Evolutionary conservation across 768 basidiomycete genomes (phyloP).

Genomic region (Mycena kentingensis): DNA sequence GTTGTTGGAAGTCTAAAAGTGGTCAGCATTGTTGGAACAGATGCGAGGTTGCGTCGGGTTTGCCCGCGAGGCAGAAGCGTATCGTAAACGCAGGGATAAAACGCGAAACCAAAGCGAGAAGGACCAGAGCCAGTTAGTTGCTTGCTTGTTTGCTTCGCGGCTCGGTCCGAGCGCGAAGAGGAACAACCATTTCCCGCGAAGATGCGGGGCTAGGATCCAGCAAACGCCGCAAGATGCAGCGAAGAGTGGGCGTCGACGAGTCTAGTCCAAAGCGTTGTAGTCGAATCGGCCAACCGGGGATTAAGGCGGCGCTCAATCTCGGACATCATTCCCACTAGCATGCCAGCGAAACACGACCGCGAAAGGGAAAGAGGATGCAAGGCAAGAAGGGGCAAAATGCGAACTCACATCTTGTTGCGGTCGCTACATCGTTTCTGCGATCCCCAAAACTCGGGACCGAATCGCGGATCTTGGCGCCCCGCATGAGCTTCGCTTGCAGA

Average conservation of each 20-base stretch:
- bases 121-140: too few relatives aligned
- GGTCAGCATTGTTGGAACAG: background rate
- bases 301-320: background rate
- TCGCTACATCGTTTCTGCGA: conserved; percentile 66
- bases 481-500: conserved; percentile 68
- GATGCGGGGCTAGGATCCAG: too few relatives aligned
- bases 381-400: conserved; percentile 3
- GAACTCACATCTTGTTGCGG: conserved; percentile 69
- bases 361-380: conserved; percentile 6
- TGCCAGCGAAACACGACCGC: background rate
- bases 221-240: too few relatives aligned
- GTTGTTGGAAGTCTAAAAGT: conserved; percentile 69
- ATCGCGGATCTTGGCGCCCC: conserved; percentile 66
- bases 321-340: background rate
- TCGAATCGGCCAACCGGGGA: background rate
- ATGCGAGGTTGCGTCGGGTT: background rate
- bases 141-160: too few relatives aligned
- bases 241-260: too few relatives aligned
- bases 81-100: background rate
- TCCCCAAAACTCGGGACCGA: conserved; percentile 76
- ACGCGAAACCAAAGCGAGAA: too few relatives aligned
- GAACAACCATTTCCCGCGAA: too few relatives aligned
- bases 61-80: background rate
- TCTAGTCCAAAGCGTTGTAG: too few relatives aligned
- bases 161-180: too few relatives aligned